Conservation (phyloP, 768 basidiomycete genomes). For the Boletus eberwhitei region DNA sequence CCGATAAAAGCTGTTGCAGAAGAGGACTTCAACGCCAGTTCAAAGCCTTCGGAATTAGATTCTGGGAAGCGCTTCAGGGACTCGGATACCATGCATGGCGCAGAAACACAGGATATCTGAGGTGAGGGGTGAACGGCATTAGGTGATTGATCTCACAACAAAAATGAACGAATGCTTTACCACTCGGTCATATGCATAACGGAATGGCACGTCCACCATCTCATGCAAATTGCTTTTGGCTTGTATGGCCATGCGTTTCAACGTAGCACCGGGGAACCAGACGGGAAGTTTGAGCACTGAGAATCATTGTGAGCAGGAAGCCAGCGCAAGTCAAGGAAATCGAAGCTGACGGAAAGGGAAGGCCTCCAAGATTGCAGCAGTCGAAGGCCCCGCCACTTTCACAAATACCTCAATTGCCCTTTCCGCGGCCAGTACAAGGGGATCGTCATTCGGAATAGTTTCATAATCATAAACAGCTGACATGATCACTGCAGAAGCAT, state of each 20-base stretch:
- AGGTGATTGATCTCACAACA: not conserved
- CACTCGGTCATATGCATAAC: conserved; percentile 27
- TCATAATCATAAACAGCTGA: conserved; percentile 34
- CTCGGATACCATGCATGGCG: conserved; percentile 30
- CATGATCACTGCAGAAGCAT: conserved; percentile 33
- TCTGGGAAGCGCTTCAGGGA: conserved; percentile 22
- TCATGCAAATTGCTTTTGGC: conserved; percentile 28
- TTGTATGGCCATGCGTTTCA: conserved; percentile 28
- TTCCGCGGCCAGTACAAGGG: conserved; percentile 29
- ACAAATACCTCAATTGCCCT: conserved; percentile 27
- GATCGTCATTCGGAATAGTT: conserved; percentile 26
- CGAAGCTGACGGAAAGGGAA: conserved; percentile 31
- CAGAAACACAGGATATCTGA: conserved; percentile 22
- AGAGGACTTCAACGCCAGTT: conserved; percentile 28
- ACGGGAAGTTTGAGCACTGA: conserved; percentile 28
- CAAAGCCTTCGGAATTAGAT: conserved; percentile 20
- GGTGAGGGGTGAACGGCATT: not conserved
- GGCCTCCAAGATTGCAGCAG: conserved; percentile 27
- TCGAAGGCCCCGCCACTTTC: conserved; percentile 24
- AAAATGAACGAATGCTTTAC: conserved; percentile 8
- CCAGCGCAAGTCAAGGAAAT: not conserved
- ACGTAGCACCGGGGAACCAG: conserved; percentile 37
- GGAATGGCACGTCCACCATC: conserved; percentile 31
- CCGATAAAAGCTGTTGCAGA: conserved; percentile 34
- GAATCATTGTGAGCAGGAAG: conserved; percentile 13